These are phyloP conservation scores for Pythium sukuiense DNA, from an alignment of 352 stramenopile species.

Conservation along the genomic window DNA sequence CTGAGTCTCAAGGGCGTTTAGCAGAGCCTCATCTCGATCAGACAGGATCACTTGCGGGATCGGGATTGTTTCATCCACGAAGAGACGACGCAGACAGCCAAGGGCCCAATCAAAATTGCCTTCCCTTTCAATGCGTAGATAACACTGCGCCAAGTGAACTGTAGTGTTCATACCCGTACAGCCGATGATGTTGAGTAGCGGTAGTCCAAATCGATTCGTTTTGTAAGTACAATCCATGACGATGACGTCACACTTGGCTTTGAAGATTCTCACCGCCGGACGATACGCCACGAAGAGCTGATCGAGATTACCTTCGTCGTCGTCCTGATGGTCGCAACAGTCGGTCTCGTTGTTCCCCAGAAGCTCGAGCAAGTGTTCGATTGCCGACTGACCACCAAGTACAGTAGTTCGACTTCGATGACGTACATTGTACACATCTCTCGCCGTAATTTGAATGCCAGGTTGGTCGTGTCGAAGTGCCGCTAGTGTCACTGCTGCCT, in stretches of 20 bases:
- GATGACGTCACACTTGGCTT: slow-evolving; percentile 4
- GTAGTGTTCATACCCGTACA: slow-evolving; percentile 24
- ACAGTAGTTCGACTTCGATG: not conserved
- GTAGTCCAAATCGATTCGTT: slow-evolving; percentile 24
- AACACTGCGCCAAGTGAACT: slow-evolving; percentile 22
- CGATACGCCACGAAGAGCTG: not conserved
- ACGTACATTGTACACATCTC: not conserved
- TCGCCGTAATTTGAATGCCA: not conserved
- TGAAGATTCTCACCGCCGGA: not conserved
- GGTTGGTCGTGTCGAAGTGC: not conserved
- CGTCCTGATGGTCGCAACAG: not conserved
- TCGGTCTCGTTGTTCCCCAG: not conserved
- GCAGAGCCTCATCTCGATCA: slow-evolving; percentile 20
- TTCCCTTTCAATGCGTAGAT: not conserved
- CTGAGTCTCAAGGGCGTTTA: slow-evolving; percentile 19
- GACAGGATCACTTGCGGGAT: slow-evolving; percentile 17
- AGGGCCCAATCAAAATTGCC: slow-evolving; percentile 20
- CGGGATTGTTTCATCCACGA: slow-evolving; percentile 1
- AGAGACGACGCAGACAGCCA: not conserved
- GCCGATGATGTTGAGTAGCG: slow-evolving; percentile 22
- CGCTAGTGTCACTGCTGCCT: not conserved
- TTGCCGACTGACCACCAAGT: not conserved
- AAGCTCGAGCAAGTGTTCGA: not conserved
- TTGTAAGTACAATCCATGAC: slow-evolving; percentile 17
- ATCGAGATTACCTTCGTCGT: not conserved